These are phyloP conservation scores for Musa itinerans DNA, from an alignment of 176 grass and related monocot species.

Conservation along the genomic window DNA sequence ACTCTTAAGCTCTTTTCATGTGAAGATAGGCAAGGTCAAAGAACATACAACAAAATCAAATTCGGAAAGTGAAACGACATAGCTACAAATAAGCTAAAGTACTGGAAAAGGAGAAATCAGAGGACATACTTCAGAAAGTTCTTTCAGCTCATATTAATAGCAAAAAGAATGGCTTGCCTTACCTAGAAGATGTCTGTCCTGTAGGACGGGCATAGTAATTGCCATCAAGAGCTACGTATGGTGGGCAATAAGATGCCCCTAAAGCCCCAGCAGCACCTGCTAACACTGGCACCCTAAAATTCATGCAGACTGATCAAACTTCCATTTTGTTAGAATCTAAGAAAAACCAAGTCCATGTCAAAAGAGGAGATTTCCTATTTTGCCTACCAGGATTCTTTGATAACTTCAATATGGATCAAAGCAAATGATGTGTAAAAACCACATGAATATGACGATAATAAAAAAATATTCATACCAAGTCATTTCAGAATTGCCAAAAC, in stretches of 20 bases:
- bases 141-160: background rate
- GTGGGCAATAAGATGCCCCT: conserved; percentile 64
- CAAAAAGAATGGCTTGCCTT: conserved; percentile 7
- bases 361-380: too few relatives aligned
- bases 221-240: conserved; percentile 72
- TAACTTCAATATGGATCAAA: conserved; percentile 23
- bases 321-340: too few relatives aligned
- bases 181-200: conserved; percentile 65
- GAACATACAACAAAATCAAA: too few relatives aligned
- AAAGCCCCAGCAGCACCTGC: conserved; percentile 58
- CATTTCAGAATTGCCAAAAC: conserved; percentile 89
- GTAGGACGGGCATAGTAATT: conserved; percentile 52
- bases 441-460: too few relatives aligned
- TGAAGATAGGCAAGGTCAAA: too few relatives aligned
- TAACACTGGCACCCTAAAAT: conserved; percentile 63
- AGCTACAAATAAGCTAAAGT: background rate
- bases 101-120: background rate
- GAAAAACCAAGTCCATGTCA: too few relatives aligned
- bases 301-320: background rate
- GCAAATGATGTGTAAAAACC: conserved; percentile 10
- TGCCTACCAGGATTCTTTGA: too few relatives aligned
- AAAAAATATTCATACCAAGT: conserved; percentile 43
- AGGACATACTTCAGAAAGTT: background rate
- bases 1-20: too few relatives aligned
- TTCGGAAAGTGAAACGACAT: too few relatives aligned